Evolutionary conservation across 345 rosid species (phyloP).

Genomic region (Euphorbia tirucalli): DNA sequence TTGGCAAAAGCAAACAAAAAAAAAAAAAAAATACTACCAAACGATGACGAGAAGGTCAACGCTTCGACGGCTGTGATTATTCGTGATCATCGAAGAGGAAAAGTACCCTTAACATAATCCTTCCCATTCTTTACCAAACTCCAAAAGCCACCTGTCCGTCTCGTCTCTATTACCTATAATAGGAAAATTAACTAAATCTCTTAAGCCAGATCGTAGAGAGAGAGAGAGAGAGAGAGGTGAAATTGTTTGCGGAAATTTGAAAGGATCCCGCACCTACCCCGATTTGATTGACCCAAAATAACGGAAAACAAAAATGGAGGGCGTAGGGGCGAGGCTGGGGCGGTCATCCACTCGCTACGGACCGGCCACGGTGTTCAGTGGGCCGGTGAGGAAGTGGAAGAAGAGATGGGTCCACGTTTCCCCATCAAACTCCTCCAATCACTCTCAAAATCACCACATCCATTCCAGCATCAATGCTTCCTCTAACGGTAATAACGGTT

Average conservation of each 20-base stretch:
- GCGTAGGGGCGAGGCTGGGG: conserved; percentile 95
- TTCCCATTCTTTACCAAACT: background rate
- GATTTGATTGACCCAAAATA: conserved; percentile 1
- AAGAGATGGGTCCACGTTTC: conserved; percentile 91
- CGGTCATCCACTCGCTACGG: conserved; percentile 97
- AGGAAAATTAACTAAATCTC: background rate
- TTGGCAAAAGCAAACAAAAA: too few relatives aligned
- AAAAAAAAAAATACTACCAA: too few relatives aligned
- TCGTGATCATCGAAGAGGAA: too few relatives aligned
- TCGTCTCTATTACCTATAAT: background rate
- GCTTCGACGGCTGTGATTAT: too few relatives aligned
- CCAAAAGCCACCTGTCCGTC: background rate
- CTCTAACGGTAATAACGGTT: conserved; percentile 53
- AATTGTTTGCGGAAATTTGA: background rate
- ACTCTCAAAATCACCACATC: conserved; percentile 24
- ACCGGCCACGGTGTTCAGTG: conserved; percentile 90
- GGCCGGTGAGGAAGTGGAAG: conserved; percentile 97
- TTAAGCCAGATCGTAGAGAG: background rate
- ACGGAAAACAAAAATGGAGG: conserved; percentile 55
- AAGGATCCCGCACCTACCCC: background rate
- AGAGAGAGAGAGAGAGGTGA: too few relatives aligned
- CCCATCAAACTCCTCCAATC: conserved; percentile 35
- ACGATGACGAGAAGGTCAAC: too few relatives aligned
- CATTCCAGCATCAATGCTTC: conserved; percentile 5
- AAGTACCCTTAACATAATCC: too few relatives aligned